Evolutionary conservation across 108 stramenopile genomes (phyloP).

Genomic region (Cylindrotheca fusiformis): DNA sequence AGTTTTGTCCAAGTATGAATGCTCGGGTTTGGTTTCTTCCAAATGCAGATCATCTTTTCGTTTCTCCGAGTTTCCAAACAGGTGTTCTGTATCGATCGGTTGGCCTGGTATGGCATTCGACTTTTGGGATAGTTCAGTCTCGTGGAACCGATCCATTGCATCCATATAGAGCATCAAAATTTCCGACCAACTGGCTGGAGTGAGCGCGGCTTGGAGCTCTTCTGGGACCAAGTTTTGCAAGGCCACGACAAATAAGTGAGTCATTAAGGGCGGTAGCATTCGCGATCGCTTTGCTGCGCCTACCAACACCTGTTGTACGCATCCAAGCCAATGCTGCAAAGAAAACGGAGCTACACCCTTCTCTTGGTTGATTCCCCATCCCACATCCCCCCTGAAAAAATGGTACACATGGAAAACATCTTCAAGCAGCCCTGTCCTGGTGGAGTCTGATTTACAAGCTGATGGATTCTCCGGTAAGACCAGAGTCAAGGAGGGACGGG

Average conservation of each 20-base stretch:
- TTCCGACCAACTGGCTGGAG: slow-evolving; percentile 75
- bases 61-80: slow-evolving; percentile 37
- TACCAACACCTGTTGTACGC: slow-evolving; percentile 56
- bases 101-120: slow-evolving; percentile 44
- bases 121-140: slow-evolving; percentile 51
- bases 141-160: slow-evolving; percentile 75
- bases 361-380: slow-evolving; percentile 31
- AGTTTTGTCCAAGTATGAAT: slow-evolving; percentile 17
- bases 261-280: slow-evolving; percentile 71
- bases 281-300: slow-evolving; percentile 62
- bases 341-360: slow-evolving; percentile 50
- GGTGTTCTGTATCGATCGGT: slow-evolving; percentile 57
- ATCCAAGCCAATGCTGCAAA: slow-evolving; percentile 61
- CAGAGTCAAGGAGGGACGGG: slow-evolving; percentile 57
- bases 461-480: slow-evolving; percentile 15
- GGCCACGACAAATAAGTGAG: slow-evolving; percentile 66
- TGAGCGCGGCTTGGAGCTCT: slow-evolving; percentile 49
- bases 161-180: slow-evolving; percentile 73
- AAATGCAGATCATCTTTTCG: slow-evolving; percentile 24
- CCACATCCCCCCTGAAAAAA: slow-evolving; percentile 81
- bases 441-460: slow-evolving; percentile 23
- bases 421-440: slow-evolving; percentile 15
- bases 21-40: not conserved
- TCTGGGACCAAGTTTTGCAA: slow-evolving; percentile 59
- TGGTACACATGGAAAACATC: slow-evolving; percentile 76